Percentiles rank a stretch among this genome's conserved stretches.
Evolutionary conservation across 306 rosid species (phyloP).

Genomic region (Mucuna pruriens): DNA sequence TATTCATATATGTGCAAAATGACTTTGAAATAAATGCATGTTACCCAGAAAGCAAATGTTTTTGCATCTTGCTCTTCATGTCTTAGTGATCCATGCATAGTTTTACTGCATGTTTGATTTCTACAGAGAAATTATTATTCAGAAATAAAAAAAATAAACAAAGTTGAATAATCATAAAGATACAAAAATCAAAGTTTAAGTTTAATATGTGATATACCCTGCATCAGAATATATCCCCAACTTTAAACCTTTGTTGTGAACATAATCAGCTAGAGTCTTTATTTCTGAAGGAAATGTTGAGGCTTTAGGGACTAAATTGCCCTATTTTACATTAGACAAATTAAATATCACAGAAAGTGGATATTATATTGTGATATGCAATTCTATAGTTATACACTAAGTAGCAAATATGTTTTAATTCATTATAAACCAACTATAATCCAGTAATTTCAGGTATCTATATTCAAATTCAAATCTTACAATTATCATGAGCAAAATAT

Average conservation of each 20-base stretch:
- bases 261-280: slow-evolving; percentile 65
- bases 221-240: slow-evolving; percentile 77
- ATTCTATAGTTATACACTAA: background rate
- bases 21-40: background rate
- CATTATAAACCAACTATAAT: background rate
- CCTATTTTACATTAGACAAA: slow-evolving; percentile 43
- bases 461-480: background rate
- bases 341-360: background rate
- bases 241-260: slow-evolving; percentile 65
- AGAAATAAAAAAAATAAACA: too few species aligned
- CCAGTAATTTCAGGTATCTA: background rate
- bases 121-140: slow-evolving; percentile 34
- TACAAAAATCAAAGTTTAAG: background rate
- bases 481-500: background rate
- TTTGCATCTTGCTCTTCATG: slow-evolving; percentile 72
- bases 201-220: slow-evolving; percentile 48
- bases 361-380: background rate
- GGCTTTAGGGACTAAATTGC: slow-evolving; percentile 57
- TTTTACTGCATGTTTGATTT: slow-evolving; percentile 58
- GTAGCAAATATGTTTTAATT: background rate
- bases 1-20: background rate
- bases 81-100: slow-evolving; percentile 74
- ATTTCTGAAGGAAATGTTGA: slow-evolving; percentile 79
- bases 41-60: slow-evolving; percentile 76
- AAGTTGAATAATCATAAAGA: background rate